A percentile compares a stretch with the other conserved stretches of the same genome.
These are phyloP conservation scores for Trichophyton benhamiae DNA, from an alignment of 2,329 filamentous ascomycete species.

Conservation along the genomic window DNA sequence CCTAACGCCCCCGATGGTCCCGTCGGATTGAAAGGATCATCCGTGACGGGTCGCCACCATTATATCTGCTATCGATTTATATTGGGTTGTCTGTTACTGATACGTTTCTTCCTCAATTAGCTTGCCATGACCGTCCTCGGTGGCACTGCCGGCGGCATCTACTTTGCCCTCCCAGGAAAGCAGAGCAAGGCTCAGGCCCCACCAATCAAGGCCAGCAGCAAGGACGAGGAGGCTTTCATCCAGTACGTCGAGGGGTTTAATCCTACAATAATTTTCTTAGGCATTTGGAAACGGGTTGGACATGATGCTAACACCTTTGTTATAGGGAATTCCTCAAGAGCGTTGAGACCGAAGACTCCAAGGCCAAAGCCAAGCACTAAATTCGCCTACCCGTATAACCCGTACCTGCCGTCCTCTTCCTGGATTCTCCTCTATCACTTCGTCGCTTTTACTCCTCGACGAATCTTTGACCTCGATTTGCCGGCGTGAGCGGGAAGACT, in stretches of 20 bases:
- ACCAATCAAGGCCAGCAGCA: conserved; percentile 52
- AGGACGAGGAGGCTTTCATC: conserved; percentile 57
- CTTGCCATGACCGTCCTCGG: conserved; percentile 49
- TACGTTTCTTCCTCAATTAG: conserved; percentile 26
- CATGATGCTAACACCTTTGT: background rate
- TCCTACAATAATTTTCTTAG: background rate
- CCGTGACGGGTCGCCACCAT: background rate
- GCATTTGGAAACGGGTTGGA: background rate
- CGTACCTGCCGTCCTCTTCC: background rate
- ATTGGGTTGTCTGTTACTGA: background rate
- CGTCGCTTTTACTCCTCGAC: background rate
- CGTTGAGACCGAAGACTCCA: conserved; percentile 34
- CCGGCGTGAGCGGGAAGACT: background rate
- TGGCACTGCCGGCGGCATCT: conserved; percentile 37
- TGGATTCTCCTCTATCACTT: background rate
- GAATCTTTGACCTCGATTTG: background rate
- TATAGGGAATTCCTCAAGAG: conserved; percentile 40
- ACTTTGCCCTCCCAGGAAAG: conserved; percentile 34
- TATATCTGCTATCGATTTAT: background rate
- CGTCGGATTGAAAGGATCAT: background rate
- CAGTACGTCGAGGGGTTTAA: conserved; percentile 39
- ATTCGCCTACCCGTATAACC: background rate
- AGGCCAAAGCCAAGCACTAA: conserved; percentile 18
- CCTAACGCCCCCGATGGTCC: conserved; percentile 6
- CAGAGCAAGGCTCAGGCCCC: conserved; percentile 40